These are phyloP conservation scores for Cordyceps cicadae DNA, from an alignment of 2,329 filamentous ascomycete species.

Conservation along the genomic window DNA sequence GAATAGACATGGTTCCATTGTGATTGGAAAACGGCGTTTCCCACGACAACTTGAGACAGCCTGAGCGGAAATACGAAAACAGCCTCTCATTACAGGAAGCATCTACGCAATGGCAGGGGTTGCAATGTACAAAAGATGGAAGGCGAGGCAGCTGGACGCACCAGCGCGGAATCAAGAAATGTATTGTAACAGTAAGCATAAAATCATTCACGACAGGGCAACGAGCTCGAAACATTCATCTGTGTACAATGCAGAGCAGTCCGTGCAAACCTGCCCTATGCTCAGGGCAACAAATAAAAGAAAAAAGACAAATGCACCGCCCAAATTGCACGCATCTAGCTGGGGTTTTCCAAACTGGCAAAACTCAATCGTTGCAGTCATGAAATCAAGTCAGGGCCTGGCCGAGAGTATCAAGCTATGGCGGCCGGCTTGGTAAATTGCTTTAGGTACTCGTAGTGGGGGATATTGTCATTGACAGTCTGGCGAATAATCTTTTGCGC, in stretches of 20 bases:
- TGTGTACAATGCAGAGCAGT: background rate
- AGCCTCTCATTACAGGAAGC: background rate
- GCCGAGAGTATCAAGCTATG: background rate
- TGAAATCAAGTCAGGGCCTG: background rate
- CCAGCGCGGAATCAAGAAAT: constrained; percentile 4
- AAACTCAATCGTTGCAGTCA: constrained; percentile 2
- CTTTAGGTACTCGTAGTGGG: constrained; percentile 75
- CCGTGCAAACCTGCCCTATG: background rate
- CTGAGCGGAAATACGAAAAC: background rate
- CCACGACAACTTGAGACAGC: too few relatives aligned
- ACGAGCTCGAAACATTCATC: background rate
- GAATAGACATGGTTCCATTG: background rate
- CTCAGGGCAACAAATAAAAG: background rate
- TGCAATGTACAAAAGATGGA: constrained; percentile 1
- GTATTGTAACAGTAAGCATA: constrained; percentile 7
- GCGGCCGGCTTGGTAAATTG: constrained; percentile 41
- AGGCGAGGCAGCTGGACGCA: constrained; percentile 1
- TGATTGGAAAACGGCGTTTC: background rate
- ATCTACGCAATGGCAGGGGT: background rate
- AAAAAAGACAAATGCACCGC: background rate
- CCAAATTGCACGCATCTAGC: background rate
- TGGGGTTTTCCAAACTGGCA: background rate
- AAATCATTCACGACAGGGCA: background rate
- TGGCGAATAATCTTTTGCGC: constrained; percentile 61
- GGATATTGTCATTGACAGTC: constrained; percentile 62